Evolutionary conservation across 2,329 filamentous ascomycete species (phyloP).

Genomic region (Zymoseptoria pseudotritici): DNA sequence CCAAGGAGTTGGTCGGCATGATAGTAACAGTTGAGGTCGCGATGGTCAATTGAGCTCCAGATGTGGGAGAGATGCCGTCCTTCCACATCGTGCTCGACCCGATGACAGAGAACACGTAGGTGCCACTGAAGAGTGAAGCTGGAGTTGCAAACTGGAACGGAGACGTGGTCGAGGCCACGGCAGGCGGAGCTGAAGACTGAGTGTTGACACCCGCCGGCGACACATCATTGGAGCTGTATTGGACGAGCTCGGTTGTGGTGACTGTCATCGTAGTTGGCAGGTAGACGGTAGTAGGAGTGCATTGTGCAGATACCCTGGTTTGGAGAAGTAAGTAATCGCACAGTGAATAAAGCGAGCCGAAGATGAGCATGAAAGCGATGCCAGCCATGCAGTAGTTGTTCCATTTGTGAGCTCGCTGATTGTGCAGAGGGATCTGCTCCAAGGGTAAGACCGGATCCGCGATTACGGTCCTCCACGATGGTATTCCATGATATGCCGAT

Average conservation of each 20-base stretch:
- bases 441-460: background rate
- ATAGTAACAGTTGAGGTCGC: conserved; percentile 19
- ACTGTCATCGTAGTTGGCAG: conserved; percentile 22
- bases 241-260: conserved; percentile 7
- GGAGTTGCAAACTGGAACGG: background rate
- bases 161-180: conserved; percentile 3
- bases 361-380: conserved; percentile 19
- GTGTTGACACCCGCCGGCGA: conserved; percentile 10
- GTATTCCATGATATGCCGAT: background rate
- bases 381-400: background rate
- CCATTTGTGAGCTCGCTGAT: background rate
- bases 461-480: background rate
- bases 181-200: conserved; percentile 7
- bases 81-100: conserved; percentile 22
- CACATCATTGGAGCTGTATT: conserved; percentile 5
- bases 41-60: conserved; percentile 17
- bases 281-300: conserved; percentile 19
- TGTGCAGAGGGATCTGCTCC: background rate
- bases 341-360: conserved; percentile 17
- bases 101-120: conserved; percentile 13
- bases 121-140: conserved; percentile 1
- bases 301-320: conserved; percentile 23
- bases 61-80: conserved; percentile 20
- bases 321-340: conserved; percentile 24
- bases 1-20: conserved; percentile 6